Base-by-base conservation (phyloP, 2,329 filamentous ascomycete genomes). In the Sporothrix curviconia region DNA sequence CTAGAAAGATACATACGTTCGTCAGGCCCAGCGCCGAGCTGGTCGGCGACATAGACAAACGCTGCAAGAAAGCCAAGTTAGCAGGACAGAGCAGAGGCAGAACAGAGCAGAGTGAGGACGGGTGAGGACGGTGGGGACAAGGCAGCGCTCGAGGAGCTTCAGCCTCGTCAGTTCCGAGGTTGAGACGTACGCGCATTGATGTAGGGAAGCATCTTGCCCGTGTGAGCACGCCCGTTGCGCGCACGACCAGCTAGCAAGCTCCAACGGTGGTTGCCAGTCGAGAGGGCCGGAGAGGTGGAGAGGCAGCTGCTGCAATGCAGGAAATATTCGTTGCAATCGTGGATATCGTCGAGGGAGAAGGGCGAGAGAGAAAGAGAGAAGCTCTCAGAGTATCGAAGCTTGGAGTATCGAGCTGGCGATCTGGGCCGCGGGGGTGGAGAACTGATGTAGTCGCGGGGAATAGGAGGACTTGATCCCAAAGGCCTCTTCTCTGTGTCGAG, bases 11-110 rank as follows among this genome's bases (percentile, higher is more conserved):
- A 59, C 75, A 61, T 67, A 78, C 76, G 69, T 62, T 79, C 76
- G 66, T 78, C 76, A 7, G 75, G 69, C 39, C 72, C 71, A 60
- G 72, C 68, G 52, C 76, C 76, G n/a, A 78, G 61, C 25, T 65
- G 66, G 58, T 67, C 70, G 50, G 71, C 70, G 54, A 76, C 62
- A 55, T 72, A 70, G 60, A 73, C 70, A 60, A 79, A 79, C 22
- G 76, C 76, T 79, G 59, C 14, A 50, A 11, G 22, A 6, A 8
- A 15, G 40, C 44, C 57, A 58, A 55, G n/a, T n/a, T 17, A 17
- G 4, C 30, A 24, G 44, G 37, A 15, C 9, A 49, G 25, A 2
- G 14, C 4, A 15, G 37, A 17, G 15, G 11, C 14, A 12, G 25
- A 9, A 14, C 1, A 47, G 17, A 5, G 37, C 28, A 32, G n/a